Percentiles rank a stretch among this genome's conserved stretches.
phyloP scores from a whole-genome alignment of 108 stramenopile genomes.

The Schizochytrium sp. region DNA sequence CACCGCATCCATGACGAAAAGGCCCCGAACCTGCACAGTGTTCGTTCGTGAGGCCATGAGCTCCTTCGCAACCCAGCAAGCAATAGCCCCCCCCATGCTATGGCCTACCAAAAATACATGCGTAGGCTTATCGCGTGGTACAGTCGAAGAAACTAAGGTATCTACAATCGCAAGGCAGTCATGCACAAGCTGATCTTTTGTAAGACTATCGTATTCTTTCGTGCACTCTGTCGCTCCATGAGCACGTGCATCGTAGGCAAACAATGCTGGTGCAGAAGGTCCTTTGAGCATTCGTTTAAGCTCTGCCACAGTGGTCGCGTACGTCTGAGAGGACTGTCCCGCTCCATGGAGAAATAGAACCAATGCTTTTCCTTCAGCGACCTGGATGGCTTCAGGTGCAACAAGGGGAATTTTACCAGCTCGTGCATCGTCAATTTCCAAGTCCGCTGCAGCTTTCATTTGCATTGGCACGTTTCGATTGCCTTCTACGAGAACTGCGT shows the following conservation, averaged over 20 bases:
- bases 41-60: neutral
- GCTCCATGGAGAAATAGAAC: conserved; percentile 37
- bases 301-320: neutral
- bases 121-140: neutral
- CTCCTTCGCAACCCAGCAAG: conserved; percentile 23
- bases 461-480: neutral
- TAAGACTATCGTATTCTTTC: neutral
- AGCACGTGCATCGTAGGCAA: conserved; percentile 30
- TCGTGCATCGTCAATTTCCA: neutral
- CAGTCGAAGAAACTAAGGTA: neutral
- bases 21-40: neutral
- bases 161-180: neutral
- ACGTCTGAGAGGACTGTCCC: conserved; percentile 27
- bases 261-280: neutral
- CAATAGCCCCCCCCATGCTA: conserved; percentile 56
- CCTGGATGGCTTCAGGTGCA: neutral
- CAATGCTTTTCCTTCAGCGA: neutral
- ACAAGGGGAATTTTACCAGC: neutral
- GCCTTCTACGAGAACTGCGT: neutral
- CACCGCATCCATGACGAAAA: conserved; percentile 44
- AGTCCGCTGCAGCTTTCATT: neutral
- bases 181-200: neutral
- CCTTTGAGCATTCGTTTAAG: neutral
- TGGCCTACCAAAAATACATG: conserved; percentile 3
- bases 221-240: conserved; percentile 14